A percentile compares a stretch with the other conserved stretches of the same genome.
Evolutionary conservation across 1,284 basidiomycete species (phyloP).

Genomic region (Psilocybe mexicana): DNA sequence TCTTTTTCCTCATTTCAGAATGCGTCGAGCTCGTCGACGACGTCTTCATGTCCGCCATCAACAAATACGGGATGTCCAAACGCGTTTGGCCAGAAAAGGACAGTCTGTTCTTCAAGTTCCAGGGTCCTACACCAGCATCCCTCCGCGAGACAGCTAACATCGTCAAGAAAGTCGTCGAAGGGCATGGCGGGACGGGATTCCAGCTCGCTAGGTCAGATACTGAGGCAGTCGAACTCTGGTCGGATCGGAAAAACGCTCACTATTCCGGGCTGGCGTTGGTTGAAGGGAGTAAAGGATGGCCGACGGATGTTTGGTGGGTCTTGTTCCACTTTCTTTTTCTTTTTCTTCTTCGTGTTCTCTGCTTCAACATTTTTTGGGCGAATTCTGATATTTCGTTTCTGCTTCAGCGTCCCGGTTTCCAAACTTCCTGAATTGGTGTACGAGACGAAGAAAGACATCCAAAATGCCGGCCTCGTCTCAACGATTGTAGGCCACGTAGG

Average conservation of each 20-base stretch:
- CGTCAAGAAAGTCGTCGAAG: slow-evolving; percentile 53
- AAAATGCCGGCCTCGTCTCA: slow-evolving; percentile 56
- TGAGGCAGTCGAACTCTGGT: slow-evolving; percentile 81
- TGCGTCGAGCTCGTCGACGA: slow-evolving; percentile 82
- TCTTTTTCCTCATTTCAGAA: slow-evolving; percentile 36
- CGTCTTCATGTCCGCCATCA: slow-evolving; percentile 70
- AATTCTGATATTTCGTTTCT: not conserved
- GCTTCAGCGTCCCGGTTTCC: slow-evolving; percentile 74
- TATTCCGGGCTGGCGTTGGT: slow-evolving; percentile 69
- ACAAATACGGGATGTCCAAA: slow-evolving; percentile 56
- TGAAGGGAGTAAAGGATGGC: slow-evolving; percentile 70
- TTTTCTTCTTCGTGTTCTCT: not conserved
- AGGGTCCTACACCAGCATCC: slow-evolving; percentile 63
- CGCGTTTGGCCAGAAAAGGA: slow-evolving; percentile 71
- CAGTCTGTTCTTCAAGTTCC: slow-evolving; percentile 87
- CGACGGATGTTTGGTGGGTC: slow-evolving; percentile 84
- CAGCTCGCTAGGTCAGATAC: slow-evolving; percentile 65
- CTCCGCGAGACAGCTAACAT: slow-evolving; percentile 66
- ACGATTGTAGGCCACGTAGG: slow-evolving; percentile 83
- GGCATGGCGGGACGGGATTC: slow-evolving; percentile 72
- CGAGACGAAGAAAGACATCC: slow-evolving; percentile 76
- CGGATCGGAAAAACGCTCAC: slow-evolving; percentile 82
- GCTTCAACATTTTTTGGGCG: not conserved
- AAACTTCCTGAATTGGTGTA: slow-evolving; percentile 75
- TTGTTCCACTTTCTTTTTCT: not conserved